A percentile compares a stretch with the other conserved stretches of the same genome.
Conservation (phyloP, 2,329 filamentous ascomycete species). For the Stagonosporopsis cucurbitacearum region DNA sequence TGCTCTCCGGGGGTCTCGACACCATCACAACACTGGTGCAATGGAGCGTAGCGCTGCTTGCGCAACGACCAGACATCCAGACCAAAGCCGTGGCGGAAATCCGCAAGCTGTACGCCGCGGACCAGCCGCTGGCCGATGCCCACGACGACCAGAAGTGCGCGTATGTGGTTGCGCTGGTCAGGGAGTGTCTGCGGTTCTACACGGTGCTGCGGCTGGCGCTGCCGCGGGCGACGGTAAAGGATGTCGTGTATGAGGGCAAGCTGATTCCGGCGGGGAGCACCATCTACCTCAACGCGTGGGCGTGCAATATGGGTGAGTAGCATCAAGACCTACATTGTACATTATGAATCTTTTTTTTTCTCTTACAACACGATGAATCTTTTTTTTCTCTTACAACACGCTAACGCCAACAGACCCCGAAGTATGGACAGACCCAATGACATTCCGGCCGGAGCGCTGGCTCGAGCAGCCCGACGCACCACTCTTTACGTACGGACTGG, state of each 20-base stretch:
- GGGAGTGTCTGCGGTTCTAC: constrained; percentile 67
- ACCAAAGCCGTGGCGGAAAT: constrained; percentile 66
- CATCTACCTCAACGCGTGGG: constrained; percentile 71
- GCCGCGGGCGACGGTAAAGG: constrained; percentile 66
- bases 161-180: constrained; percentile 68
- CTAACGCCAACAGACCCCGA: constrained; percentile 51
- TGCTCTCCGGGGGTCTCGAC: constrained; percentile 71
- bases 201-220: constrained; percentile 69
- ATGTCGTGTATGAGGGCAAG: constrained; percentile 64
- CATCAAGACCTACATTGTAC: too few species aligned
- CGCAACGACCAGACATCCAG: constrained; percentile 67
- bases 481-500: constrained; percentile 69
- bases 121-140: constrained; percentile 65
- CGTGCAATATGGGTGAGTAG: constrained; percentile 69
- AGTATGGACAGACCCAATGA: constrained; percentile 65
- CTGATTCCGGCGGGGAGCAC: constrained; percentile 68
- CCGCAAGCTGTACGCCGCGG: constrained; percentile 58
- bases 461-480: constrained; percentile 68
- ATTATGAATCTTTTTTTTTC: too few species aligned
- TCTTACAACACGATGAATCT: too few species aligned
- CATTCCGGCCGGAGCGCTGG: constrained; percentile 69
- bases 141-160: constrained; percentile 68
- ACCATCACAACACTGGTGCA: constrained; percentile 70
- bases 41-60: constrained; percentile 68
- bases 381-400: too few species aligned